phyloP scores from a whole-genome alignment of 495 filamentous ascomycete species.

The Aspergillus bridgeri region DNA sequence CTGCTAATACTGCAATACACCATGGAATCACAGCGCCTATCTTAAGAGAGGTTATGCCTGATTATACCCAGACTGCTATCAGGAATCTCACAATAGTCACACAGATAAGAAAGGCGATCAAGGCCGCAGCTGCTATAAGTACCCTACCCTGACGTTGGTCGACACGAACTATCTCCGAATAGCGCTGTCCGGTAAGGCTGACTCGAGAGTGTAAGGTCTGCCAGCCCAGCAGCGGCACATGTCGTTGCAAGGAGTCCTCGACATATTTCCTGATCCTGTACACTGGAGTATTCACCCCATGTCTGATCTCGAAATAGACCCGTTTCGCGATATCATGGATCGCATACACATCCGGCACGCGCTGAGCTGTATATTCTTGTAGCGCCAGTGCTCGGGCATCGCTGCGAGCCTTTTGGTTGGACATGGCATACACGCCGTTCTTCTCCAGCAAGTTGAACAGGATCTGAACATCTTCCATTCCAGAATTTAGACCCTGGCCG shows the following conservation, averaged over 20 bases:
- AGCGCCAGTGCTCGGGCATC: slow-evolving; percentile 55
- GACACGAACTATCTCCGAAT: slow-evolving; percentile 77
- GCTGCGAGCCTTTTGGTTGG: slow-evolving; percentile 36
- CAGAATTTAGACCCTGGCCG: slow-evolving; percentile 83
- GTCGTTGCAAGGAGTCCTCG: slow-evolving; percentile 79
- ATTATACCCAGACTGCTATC: too few species aligned
- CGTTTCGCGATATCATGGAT: slow-evolving; percentile 90
- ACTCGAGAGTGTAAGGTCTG: slow-evolving; percentile 90
- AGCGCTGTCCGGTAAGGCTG: slow-evolving; percentile 87
- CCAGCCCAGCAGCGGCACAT: slow-evolving; percentile 74
- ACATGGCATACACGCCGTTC: slow-evolving; percentile 45
- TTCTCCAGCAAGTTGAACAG: slow-evolving; percentile 72
- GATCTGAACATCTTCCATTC: slow-evolving; percentile 79
- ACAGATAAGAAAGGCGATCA: too few species aligned
- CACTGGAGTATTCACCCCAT: slow-evolving; percentile 66
- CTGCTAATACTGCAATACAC: too few species aligned
- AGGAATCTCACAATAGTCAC: too few species aligned
- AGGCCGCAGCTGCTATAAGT: too few species aligned
- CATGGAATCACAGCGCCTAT: too few species aligned
- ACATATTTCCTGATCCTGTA: slow-evolving; percentile 79
- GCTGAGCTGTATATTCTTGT: slow-evolving; percentile 65
- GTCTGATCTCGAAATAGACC: slow-evolving; percentile 92
- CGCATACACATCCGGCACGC: slow-evolving; percentile 72
- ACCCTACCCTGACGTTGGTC: too few species aligned
- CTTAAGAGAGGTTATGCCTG: too few species aligned